Evolutionary conservation across 2,329 filamentous ascomycete genomes (phyloP), one percentile per base, ranked within the genome.

Genomic region (Alternaria rosae): DNA sequence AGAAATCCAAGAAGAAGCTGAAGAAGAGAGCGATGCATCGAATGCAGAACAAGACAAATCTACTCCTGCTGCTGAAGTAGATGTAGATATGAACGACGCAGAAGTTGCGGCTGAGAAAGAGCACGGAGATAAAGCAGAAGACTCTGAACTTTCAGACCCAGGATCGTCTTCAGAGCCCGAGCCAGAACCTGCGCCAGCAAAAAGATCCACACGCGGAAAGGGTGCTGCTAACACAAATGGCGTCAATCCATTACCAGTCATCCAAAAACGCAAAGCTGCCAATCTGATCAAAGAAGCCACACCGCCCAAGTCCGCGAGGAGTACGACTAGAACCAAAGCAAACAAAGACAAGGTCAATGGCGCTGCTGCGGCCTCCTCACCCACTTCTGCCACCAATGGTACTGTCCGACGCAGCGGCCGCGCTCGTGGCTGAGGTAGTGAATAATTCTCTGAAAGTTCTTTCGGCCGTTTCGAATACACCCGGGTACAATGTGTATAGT

Each of bases 31-130:
- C 4, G 68, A 68, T 43, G 66, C 62, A 21, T 65, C 66, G 9
- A 66, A 62, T 10, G 69, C 64, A 13, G 68, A 64, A 58, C 62
- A 52, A 2, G 65, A 65, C 3, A 45, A 58, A 15, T 64, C 65
- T 26, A 57, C 62, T 12, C 67, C 66, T 9, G 65, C 65, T 47
- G 65, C 66, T 13, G 68, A 71, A 17, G 64, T 72, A 52, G 76
- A 78, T 43, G 69, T 73, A 17, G 75, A 77, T 25, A 76, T 76
- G 72, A 69, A 58, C 23, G 70, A 76, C 12, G 42, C 55, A 13
- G 67, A 70, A 28, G 51, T 57, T 13, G 28, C 54, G 25, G 26
- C 54, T 6, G 62, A 57, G 47, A 32, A 57, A 28, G 67, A 62
- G 20, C 32, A 59, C 28, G 64, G 66, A 42, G 57, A 45, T 6